phyloP scores from a whole-genome alignment of 306 rosid species.

The Vicia villosa region DNA sequence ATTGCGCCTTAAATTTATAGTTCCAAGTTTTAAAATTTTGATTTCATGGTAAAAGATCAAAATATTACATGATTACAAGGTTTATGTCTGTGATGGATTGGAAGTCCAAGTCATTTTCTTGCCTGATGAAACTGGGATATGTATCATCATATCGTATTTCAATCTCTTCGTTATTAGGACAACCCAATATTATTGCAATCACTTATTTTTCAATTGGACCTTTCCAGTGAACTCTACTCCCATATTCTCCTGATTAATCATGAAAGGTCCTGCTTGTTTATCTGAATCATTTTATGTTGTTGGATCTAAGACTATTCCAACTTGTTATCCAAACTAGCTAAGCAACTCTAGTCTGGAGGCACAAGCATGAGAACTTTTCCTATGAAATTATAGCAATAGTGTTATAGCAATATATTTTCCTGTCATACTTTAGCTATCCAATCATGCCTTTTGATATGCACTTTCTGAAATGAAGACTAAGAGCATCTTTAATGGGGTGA shows the following conservation, averaged over 20 bases:
- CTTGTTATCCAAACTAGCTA: background rate
- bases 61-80: background rate
- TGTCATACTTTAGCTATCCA: background rate
- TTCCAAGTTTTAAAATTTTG: background rate
- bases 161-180: background rate
- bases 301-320: background rate
- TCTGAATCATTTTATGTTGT: background rate
- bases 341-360: background rate
- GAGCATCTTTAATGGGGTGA: too few relatives aligned
- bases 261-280: background rate
- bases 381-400: too few relatives aligned
- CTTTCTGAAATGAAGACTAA: slow-evolving; percentile 49
- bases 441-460: background rate
- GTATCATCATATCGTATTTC: background rate
- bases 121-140: background rate
- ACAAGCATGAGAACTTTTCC: background rate
- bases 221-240: background rate
- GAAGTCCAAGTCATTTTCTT: background rate
- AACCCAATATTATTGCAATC: background rate
- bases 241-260: background rate
- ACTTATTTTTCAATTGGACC: background rate
- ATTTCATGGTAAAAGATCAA: slow-evolving; percentile 9
- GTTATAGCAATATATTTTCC: background rate
- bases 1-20: slow-evolving; percentile 6
- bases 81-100: background rate